phyloP scores from a whole-genome alignment of 2,329 filamentous ascomycete genomes.

The Alternaria infectoria region DNA sequence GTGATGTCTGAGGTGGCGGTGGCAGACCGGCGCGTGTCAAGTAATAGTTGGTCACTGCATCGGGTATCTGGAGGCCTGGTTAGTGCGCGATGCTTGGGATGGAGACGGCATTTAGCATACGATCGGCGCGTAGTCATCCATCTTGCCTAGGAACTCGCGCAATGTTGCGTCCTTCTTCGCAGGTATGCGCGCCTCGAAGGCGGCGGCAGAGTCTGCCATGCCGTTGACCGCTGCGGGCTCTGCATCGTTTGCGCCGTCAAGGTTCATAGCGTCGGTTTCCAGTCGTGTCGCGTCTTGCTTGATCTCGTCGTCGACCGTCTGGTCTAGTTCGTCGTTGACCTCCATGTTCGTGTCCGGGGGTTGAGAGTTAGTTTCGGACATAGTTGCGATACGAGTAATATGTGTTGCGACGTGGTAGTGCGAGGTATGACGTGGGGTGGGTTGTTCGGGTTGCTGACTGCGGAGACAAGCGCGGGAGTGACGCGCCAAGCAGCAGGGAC shows the following conservation, averaged over 20 bases:
- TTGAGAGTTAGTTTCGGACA: slow-evolving; percentile 42
- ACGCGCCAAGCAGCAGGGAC: slow-evolving; percentile 14
- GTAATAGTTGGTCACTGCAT: slow-evolving; percentile 97
- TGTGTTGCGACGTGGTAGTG: slow-evolving; percentile 3
- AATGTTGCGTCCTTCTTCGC: slow-evolving; percentile 90
- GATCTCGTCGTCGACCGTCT: slow-evolving; percentile 52
- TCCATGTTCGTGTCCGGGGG: slow-evolving; percentile 38
- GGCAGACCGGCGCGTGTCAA: slow-evolving; percentile 94
- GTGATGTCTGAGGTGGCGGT: slow-evolving; percentile 87
- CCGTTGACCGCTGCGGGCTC: slow-evolving; percentile 45
- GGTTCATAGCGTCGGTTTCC: slow-evolving; percentile 47
- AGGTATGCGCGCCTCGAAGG: slow-evolving; percentile 68
- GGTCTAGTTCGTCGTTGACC: slow-evolving; percentile 49
- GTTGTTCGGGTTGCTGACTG: slow-evolving; percentile 7
- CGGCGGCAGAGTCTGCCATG: slow-evolving; percentile 51
- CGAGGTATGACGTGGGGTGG: slow-evolving; percentile 13
- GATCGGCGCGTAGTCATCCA: slow-evolving; percentile 98
- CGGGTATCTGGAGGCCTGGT: slow-evolving; percentile 74
- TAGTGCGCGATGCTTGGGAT: slow-evolving; percentile 10
- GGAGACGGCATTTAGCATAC: slow-evolving; percentile 60
- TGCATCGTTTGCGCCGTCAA: slow-evolving; percentile 50
- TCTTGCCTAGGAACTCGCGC: slow-evolving; percentile 91
- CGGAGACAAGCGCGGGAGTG: slow-evolving; percentile 24
- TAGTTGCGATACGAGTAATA: slow-evolving; percentile 22
- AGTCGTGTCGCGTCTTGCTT: slow-evolving; percentile 40